phyloP scores from a whole-genome alignment of 805 yeast species.

The Dipodascus geniculatus region DNA sequence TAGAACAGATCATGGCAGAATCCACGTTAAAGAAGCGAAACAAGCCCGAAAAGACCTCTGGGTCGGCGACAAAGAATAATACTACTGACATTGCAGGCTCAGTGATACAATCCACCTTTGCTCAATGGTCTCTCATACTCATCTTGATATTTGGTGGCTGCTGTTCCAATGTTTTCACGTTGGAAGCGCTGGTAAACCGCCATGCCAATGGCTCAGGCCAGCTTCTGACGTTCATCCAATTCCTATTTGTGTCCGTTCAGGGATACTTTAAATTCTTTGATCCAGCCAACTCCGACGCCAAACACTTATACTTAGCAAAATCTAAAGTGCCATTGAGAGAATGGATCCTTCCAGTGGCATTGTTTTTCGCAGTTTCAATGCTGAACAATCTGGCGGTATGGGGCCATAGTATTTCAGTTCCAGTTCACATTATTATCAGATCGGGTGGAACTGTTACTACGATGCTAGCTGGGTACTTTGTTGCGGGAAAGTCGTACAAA shows the following conservation, averaged over 20 bases:
- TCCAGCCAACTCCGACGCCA: conserved; percentile 14
- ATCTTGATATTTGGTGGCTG: conserved; percentile 57
- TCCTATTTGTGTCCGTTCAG: conserved; percentile 37
- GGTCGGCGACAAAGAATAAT: not conserved
- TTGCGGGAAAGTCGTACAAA: conserved; percentile 33
- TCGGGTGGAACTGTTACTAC: conserved; percentile 54
- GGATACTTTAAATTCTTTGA: conserved; percentile 31
- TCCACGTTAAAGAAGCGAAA: not conserved
- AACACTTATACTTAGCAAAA: conserved; percentile 23
- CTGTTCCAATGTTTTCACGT: conserved; percentile 53
- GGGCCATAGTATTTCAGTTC: conserved; percentile 46
- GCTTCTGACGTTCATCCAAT: conserved; percentile 39
- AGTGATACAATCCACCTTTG: conserved; percentile 6
- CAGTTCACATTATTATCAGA: conserved; percentile 54
- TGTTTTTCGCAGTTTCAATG: conserved; percentile 40
- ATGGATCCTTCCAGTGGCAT: conserved; percentile 35
- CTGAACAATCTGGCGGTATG: conserved; percentile 46
- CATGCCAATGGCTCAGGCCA: conserved; percentile 7
- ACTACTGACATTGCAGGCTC: not conserved
- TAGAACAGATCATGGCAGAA: not conserved
- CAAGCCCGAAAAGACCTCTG: not conserved
- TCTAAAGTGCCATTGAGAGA: conserved; percentile 24
- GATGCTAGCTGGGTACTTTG: conserved; percentile 40
- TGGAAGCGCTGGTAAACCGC: conserved; percentile 40
- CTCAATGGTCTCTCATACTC: conserved; percentile 18